Conservation (phyloP, 1,139 yeast genomes). For the Candida tetrigidarum region DNA sequence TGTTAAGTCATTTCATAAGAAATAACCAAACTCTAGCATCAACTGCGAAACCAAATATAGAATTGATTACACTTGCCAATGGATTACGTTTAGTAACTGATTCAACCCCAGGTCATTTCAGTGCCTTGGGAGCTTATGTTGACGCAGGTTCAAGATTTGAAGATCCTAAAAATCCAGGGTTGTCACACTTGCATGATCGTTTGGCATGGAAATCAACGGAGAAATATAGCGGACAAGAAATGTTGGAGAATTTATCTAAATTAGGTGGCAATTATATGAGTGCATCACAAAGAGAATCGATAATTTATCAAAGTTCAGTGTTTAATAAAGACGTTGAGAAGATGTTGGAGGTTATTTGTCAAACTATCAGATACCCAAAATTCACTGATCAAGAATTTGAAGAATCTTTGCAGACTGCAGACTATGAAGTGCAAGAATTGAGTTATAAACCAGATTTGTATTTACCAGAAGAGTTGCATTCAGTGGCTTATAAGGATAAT, state of each 20-base stretch:
- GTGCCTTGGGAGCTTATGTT: conserved; percentile 87
- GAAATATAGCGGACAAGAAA: conserved; percentile 61
- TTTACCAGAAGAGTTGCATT: conserved; percentile 86
- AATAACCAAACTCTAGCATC: not conserved
- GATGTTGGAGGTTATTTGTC: conserved; percentile 81
- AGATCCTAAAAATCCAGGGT: conserved; percentile 57
- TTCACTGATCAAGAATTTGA: conserved; percentile 70
- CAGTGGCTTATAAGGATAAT: conserved; percentile 71
- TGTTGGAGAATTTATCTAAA: conserved; percentile 76
- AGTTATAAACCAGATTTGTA: conserved; percentile 84
- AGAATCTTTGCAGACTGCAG: conserved; percentile 76
- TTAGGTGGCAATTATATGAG: conserved; percentile 96
- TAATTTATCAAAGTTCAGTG: conserved; percentile 93
- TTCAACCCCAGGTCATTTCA: conserved; percentile 86
- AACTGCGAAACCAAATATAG: conserved; percentile 17
- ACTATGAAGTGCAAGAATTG: conserved; percentile 82
- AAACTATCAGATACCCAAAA: conserved; percentile 74
- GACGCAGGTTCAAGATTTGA: conserved; percentile 93
- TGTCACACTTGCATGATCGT: conserved; percentile 84
- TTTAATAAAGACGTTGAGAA: conserved; percentile 84
- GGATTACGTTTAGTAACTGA: conserved; percentile 88
- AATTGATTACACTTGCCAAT: conserved; percentile 63
- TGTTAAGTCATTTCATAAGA: not conserved
- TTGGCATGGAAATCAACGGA: conserved; percentile 85
- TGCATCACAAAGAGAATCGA: conserved; percentile 88